phyloP scores from a whole-genome alignment of 345 rosid genomes.

The Ricinus communis region DNA sequence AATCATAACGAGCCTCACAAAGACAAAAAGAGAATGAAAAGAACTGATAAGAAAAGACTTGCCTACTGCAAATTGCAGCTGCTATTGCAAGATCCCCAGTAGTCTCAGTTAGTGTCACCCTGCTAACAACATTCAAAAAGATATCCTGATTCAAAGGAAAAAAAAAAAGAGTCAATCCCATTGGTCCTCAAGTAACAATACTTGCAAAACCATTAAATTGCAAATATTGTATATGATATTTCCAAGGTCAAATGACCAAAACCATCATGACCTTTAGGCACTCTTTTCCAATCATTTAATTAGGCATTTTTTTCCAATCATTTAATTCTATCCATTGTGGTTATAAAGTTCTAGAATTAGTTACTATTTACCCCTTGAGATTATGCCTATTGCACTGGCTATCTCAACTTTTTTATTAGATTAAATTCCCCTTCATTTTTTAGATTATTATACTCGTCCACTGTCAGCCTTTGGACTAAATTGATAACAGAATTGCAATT shows the following conservation, averaged over 20 bases:
- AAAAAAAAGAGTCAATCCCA: background rate
- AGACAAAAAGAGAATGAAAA: background rate
- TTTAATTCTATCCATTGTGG: too few species aligned
- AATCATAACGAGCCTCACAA: background rate
- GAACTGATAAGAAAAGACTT: slow-evolving; percentile 6
- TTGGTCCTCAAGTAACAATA: background rate
- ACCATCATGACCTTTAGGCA: background rate
- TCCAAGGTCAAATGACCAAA: background rate
- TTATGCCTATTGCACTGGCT: too few species aligned
- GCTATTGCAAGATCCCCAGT: slow-evolving; percentile 95
- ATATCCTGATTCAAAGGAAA: slow-evolving; percentile 55
- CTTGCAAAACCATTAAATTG: background rate
- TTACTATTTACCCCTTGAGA: too few species aligned
- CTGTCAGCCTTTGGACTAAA: too few species aligned
- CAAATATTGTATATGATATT: background rate
- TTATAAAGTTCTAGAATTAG: too few species aligned
- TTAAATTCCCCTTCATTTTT: too few species aligned
- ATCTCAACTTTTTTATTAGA: too few species aligned
- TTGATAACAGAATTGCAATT: too few species aligned
- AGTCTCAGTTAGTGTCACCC: slow-evolving; percentile 73
- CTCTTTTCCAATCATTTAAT: too few species aligned
- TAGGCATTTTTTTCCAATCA: too few species aligned
- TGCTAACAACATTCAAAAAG: slow-evolving; percentile 79
- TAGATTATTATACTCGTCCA: too few species aligned
- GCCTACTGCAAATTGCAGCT: slow-evolving; percentile 96